phyloP scores from a whole-genome alignment of 1,284 basidiomycete genomes.

The Cutaneotrichosporon sp. region DNA sequence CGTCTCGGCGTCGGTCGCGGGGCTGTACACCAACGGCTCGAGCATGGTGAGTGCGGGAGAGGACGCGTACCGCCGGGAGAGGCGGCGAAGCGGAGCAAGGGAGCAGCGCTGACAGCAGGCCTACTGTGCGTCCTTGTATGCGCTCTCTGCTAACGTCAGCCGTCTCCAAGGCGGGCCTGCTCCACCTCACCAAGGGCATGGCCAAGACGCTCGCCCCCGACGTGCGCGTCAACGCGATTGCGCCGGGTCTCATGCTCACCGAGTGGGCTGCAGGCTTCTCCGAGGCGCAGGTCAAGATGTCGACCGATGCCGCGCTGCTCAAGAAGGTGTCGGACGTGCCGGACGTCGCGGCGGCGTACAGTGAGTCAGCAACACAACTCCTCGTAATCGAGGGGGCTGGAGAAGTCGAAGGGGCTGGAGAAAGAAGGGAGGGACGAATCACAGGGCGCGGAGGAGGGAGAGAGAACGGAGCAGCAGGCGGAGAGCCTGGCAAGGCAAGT shows the following conservation, averaged over 20 bases:
- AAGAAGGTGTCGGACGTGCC: conserved; percentile 23
- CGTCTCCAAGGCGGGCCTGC: conserved; percentile 28
- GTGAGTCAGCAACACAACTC: conserved; percentile 18
- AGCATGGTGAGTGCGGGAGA: conserved; percentile 27
- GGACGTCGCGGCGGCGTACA: conserved; percentile 21
- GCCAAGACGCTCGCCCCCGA: conserved; percentile 30
- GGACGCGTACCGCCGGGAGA: too few species aligned
- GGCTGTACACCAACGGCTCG: conserved; percentile 27
- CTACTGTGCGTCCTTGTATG: not conserved
- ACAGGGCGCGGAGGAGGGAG: not conserved
- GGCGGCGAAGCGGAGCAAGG: not conserved
- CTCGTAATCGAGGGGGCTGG: too few species aligned
- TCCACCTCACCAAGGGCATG: conserved; percentile 30
- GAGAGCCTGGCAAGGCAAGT: not conserved
- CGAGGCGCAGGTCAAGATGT: conserved; percentile 18
- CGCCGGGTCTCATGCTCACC: conserved; percentile 31
- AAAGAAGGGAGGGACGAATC: too few species aligned
- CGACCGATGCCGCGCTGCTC: conserved; percentile 17
- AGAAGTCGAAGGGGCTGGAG: too few species aligned
- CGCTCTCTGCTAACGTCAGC: not conserved
- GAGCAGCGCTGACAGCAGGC: conserved; percentile 6
- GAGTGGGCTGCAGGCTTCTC: conserved; percentile 32
- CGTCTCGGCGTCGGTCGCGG: conserved; percentile 27
- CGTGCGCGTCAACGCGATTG: conserved; percentile 30
- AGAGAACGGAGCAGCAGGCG: not conserved